Conservation (phyloP, 2,329 filamentous ascomycete species). For the Xylaria polymorpha region DNA sequence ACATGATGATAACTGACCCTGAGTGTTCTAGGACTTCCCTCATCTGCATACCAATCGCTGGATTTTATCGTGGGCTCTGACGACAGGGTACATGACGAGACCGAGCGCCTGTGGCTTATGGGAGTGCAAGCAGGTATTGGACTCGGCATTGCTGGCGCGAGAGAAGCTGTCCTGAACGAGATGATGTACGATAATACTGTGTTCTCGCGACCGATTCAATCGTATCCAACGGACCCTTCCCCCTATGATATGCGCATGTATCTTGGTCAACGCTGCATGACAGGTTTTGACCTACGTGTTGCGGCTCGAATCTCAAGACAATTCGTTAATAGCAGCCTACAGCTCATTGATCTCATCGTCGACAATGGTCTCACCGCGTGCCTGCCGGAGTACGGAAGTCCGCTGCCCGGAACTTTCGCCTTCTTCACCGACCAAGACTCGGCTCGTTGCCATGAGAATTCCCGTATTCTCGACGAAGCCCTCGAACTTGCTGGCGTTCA, state of each 20-base stretch:
- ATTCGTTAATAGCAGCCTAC: conserved; percentile 1
- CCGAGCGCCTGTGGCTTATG: conserved; percentile 35
- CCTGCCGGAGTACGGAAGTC: conserved; percentile 24
- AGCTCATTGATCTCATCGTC: conserved; percentile 22
- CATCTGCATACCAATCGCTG: conserved; percentile 22
- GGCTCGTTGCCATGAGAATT: conserved; percentile 27
- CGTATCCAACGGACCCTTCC: not conserved
- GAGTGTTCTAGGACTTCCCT: conserved; percentile 15
- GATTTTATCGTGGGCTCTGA: conserved; percentile 28
- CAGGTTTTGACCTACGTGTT: conserved; percentile 30
- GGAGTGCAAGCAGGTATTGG: conserved; percentile 44
- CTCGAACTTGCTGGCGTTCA: conserved; percentile 24
- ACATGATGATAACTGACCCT: not conserved
- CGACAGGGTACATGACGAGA: conserved; percentile 13
- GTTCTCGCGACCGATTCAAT: conserved; percentile 24
- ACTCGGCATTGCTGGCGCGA: conserved; percentile 33
- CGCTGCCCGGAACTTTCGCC: conserved; percentile 19
- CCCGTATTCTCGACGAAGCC: not conserved
- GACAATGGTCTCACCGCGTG: conserved; percentile 20
- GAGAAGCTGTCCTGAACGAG: conserved; percentile 38
- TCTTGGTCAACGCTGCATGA: conserved; percentile 17
- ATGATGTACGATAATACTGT: conserved; percentile 28
- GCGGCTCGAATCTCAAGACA: conserved; percentile 19
- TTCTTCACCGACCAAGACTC: conserved; percentile 23
- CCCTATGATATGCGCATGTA: conserved; percentile 22